phyloP scores from a whole-genome alignment of 306 rosid genomes.

The Cicer arietinum region DNA sequence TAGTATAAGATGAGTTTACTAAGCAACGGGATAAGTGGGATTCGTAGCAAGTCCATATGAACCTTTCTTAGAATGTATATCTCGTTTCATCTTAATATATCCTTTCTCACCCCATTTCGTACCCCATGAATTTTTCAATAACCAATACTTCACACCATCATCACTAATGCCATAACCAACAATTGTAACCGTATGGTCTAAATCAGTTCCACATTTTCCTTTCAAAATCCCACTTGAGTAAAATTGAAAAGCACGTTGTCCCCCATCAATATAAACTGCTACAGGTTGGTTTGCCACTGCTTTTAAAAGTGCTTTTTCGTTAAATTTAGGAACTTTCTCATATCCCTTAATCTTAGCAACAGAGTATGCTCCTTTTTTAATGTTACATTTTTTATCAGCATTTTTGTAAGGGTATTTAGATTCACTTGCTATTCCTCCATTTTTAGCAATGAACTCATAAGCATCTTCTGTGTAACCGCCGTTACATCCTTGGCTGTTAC shows the following conservation, averaged over 20 bases:
- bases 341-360: slow-evolving; percentile 27
- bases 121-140: slow-evolving; percentile 37
- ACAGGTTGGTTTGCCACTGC: slow-evolving; percentile 46
- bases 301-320: slow-evolving; percentile 19
- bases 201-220: slow-evolving; percentile 26
- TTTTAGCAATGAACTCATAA: slow-evolving; percentile 21
- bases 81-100: slow-evolving; percentile 35
- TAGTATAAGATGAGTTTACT: background rate
- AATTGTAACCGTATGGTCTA: slow-evolving; percentile 8
- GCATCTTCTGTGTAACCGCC: slow-evolving; percentile 38
- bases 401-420: slow-evolving; percentile 31
- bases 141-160: slow-evolving; percentile 37
- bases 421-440: slow-evolving; percentile 42
- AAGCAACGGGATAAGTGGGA: slow-evolving; percentile 35
- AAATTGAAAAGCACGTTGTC: slow-evolving; percentile 24
- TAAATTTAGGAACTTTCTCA: slow-evolving; percentile 37
- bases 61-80: slow-evolving; percentile 31
- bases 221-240: slow-evolving; percentile 38
- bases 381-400: slow-evolving; percentile 22
- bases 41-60: slow-evolving; percentile 40
- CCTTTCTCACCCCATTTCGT: slow-evolving; percentile 47
- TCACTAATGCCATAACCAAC: slow-evolving; percentile 27
- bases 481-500: slow-evolving; percentile 4
- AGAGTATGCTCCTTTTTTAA: background rate
- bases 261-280: background rate